Evolutionary conservation across 75 land plant species (phyloP), one percentile per base, ranked within the genome.

Genomic region (Isoetes taiwanensis): DNA sequence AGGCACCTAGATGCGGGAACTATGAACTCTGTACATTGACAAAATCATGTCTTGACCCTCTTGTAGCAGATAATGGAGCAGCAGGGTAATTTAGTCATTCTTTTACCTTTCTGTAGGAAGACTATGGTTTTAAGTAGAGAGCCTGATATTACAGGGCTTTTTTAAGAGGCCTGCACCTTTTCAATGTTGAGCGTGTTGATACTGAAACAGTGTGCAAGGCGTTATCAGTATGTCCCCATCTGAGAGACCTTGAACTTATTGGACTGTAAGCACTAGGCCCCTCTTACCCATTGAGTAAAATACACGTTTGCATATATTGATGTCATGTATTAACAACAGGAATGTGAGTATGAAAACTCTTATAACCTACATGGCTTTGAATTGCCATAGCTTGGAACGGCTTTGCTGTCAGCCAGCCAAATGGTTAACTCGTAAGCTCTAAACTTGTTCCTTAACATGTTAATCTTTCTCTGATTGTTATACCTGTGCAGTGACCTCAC

Each of bases 121-220:
- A n/a, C n/a, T n/a, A n/a, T n/a, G n/a, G n/a, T n/a, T n/a, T n/a
- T n/a, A n/a, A 16, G 16, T 46, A 19, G 5, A 19, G 16, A 12
- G 25, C 34, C 26, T 32, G 1, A 54, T 30, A 41, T 28, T 28
- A 10, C 35, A 88, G 95, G 76, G 38, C 68, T 30, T 71, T 76
- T 19, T 67, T 88, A 67, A 85, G 61, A 59, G 69, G 61, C n/a
- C 66, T 88, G 35, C 85, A 81, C 53, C 80, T 88, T 17, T 76
- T 76, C 76, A 80, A 88, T 38, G 75, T 88, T 61, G 80, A 76
- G 23, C 72, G 73, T 53, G 66, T 88, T 71, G 89, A 88, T 35
- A 71, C 41, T 43, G 28, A 70, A 33, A 52, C 69, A 43, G 69
- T 88, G 52, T 74, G 72, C 64, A 52, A 28, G 25, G 90, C 85